Conservation (phyloP, 2,329 filamentous ascomycete genomes). For the Delphinella strobiligena region DNA sequence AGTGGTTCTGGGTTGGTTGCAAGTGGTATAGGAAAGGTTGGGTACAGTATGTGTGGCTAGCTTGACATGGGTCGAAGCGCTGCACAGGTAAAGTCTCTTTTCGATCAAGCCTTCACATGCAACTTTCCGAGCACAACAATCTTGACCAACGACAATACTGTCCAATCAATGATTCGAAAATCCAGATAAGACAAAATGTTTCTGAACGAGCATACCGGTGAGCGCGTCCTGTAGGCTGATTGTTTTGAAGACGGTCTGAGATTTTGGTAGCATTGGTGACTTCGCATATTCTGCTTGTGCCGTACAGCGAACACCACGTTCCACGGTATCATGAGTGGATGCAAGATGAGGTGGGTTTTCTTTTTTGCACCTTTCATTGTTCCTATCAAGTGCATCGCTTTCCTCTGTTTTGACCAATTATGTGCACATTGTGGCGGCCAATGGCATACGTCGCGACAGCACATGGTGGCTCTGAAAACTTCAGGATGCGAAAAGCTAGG, state of each 20-base stretch:
- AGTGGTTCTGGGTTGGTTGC: too few species aligned
- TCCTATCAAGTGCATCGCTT: not conserved
- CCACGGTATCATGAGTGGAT: slow-evolving; percentile 81
- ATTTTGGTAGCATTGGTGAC: slow-evolving; percentile 52
- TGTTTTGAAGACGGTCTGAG: not conserved
- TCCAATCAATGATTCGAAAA: too few species aligned
- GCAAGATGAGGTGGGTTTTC: slow-evolving; percentile 53
- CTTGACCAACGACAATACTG: too few species aligned
- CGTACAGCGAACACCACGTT: slow-evolving; percentile 74
- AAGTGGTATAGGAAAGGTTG: too few species aligned
- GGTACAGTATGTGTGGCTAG: too few species aligned
- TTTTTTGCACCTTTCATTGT: not conserved
- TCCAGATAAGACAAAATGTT: slow-evolving; percentile 20
- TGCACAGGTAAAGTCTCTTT: not conserved
- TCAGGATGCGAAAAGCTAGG: not conserved
- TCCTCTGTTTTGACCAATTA: not conserved
- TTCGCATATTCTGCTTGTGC: slow-evolving; percentile 59
- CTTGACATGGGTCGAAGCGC: not conserved
- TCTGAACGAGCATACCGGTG: slow-evolving; percentile 30
- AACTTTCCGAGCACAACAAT: too few species aligned
- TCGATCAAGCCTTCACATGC: too few species aligned
- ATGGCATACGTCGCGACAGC: not conserved
- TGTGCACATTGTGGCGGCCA: not conserved
- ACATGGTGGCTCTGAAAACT: not conserved
- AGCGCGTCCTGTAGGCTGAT: not conserved